Evolutionary conservation across 495 filamentous ascomycete genomes (phyloP).

Genomic region (Tuber microsphaerosporum): DNA sequence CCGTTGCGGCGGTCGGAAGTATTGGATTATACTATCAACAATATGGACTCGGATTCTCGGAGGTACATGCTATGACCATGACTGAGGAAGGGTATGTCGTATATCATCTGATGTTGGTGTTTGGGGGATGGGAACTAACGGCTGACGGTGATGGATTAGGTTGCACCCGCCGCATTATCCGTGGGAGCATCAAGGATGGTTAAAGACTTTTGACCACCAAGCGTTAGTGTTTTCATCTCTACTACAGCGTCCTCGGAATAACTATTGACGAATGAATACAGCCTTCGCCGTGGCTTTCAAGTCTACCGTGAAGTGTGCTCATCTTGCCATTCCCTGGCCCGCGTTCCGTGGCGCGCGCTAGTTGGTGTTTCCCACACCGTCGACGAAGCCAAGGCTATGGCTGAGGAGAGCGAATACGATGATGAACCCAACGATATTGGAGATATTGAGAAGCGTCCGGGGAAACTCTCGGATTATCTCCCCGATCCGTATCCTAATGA

Average conservation of each 20-base stretch:
- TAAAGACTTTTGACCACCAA: slow-evolving; percentile 93
- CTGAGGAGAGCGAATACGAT: slow-evolving; percentile 98
- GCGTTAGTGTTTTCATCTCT: slow-evolving; percentile 56
- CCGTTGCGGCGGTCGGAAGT: slow-evolving; percentile 74
- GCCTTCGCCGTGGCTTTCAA: slow-evolving; percentile 98
- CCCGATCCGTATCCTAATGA: slow-evolving; percentile 95
- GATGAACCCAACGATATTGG: slow-evolving; percentile 94
- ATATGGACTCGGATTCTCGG: slow-evolving; percentile 60
- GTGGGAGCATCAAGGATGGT: slow-evolving; percentile 85
- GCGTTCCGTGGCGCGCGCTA: slow-evolving; percentile 86
- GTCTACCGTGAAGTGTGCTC: slow-evolving; percentile 99
- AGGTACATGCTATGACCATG: slow-evolving; percentile 80
- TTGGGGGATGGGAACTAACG: background rate
- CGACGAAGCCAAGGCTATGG: slow-evolving; percentile 93
- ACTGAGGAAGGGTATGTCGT: slow-evolving; percentile 90
- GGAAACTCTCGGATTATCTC: slow-evolving; percentile 97
- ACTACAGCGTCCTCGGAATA: background rate
- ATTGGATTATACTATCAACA: slow-evolving; percentile 93
- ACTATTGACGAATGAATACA: slow-evolving; percentile 44
- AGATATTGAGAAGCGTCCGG: slow-evolving; percentile 93
- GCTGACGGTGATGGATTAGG: slow-evolving; percentile 46
- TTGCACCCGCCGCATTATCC: slow-evolving; percentile 87
- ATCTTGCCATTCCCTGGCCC: slow-evolving; percentile 89
- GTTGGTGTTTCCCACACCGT: slow-evolving; percentile 90
- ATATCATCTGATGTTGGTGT: slow-evolving; percentile 16